Evolutionary conservation across 495 filamentous ascomycete species (phyloP), one percentile per base, ranked within the genome.

Genomic region (Daldinia grandis): DNA sequence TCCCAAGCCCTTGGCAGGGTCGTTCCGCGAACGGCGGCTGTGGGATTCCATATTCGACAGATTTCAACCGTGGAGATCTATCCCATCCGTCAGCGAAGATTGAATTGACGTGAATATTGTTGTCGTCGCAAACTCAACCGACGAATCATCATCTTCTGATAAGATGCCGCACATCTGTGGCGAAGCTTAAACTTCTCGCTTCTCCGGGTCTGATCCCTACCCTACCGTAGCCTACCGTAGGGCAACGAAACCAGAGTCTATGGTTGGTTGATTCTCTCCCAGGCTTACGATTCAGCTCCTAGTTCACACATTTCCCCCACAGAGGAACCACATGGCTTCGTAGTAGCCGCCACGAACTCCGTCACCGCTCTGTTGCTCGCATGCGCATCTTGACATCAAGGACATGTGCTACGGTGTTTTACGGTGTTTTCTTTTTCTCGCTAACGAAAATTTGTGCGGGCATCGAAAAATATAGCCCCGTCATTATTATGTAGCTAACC

Each of bases 101-200:
- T 58, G 7, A 17, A 47, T 66, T 73, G 70, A 73, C 70, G 70
- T 62, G 70, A 73, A 73, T 68, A 62, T 64, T 65, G 42, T 51
- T 73, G 70, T 73, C 70, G 70, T 73, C 51, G 49, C 70, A 73
- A 73, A 72, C 31, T 64, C 49, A 37, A 62, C 65, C 5, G 60
- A 61, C 70, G 65, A 73, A 73, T 73, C 65, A 73, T 1, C 21
- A 31, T 30, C 8, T 42, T 59, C 3, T 68, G 70, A 73, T 73
- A 73, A 73, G 70, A 73, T 73, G 64, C 70, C 70, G 70, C 65
- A 55, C 47, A 49, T 14, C 63, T 72, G 54, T 71, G 63, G 57
- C 69, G 47, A 72, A 49, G 58, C 66, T 68, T 57, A 66, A 73
- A 51, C 65, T 65, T 68, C 60, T 55, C 6, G 50, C 31, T 30